Base-by-base conservation (phyloP, 352 stramenopile genomes). In the Phytophthora fragariaefolia region DNA sequence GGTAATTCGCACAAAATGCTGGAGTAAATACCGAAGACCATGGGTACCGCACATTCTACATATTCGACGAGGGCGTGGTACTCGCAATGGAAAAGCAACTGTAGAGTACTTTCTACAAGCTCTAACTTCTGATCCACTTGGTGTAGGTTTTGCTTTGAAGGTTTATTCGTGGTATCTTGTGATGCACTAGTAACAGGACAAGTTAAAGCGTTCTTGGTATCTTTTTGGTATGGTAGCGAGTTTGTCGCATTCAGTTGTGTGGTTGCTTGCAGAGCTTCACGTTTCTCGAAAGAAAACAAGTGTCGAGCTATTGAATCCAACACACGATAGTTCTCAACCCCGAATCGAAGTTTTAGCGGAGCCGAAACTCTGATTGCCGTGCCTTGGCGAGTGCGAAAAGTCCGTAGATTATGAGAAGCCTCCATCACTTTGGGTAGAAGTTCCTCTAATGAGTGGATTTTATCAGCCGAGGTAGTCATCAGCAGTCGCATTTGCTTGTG, bases 71-170 rank as follows among this genome's bases (percentile, higher is more conserved):
- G 51, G 23, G 54, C 32, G 12, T 60, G 53, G 28, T 71, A 75
- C 32, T 75, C 67, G 38, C 54, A 63, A 18, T 61, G 43, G 24
- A 75, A 75, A 1, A 75, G 43, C 2, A 75, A 27, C 8, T 62
- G 27, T 0, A 71, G 57, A 3, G 51, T 38, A n/a, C 49, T 52
- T 10, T 59, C 38, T 6, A 64, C 43, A 4, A 62, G 24, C 24
- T 62, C 48, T 9, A 59, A 9, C 17, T 53, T 28, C 15, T 66
- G 58, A 0, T 24, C 27, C 4, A 60, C 47, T 13, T 48, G 6
- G 6, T 5, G 36, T 18, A n/a, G 5, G n/a, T n/a, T n/a, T n/a
- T n/a, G n/a, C n/a, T n/a, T n/a, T n/a, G n/a, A n/a, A n/a, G n/a
- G n/a, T n/a, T n/a, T n/a, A n/a, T n/a, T n/a, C n/a, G n/a, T n/a